Base-by-base conservation (phyloP, 1,284 basidiomycete species). In the Paramarasmius palmivorus region DNA sequence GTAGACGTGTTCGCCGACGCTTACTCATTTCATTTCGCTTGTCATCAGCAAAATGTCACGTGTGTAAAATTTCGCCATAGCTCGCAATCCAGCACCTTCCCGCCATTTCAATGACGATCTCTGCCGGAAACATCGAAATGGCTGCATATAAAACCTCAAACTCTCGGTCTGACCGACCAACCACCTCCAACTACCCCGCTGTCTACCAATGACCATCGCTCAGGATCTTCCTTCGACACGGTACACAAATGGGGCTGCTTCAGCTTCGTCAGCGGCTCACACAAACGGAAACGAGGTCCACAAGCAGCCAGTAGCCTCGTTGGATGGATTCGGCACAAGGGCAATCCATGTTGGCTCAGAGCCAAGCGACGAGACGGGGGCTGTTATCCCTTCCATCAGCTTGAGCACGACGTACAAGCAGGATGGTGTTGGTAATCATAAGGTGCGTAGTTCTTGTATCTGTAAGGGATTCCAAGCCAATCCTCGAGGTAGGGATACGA, bases 391-490 rank as follows among this genome's bases (percentile, higher is more conserved):
- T 0, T 65, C 90, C 20, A 90, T 98, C 64, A 92, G 90, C 15
- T 80, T 98, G 42, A 90, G 89, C 63, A 97, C 95, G 12, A 98
- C 95, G 0, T 99, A 90, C 77, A 88, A 87, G 68, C 96, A 98
- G 68, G 72, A 87, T 19, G 81, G 79, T 2, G 85, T 96, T 53
- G 93, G 92, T n/a, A 79, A 81, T 35, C 90, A 92, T 77, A 89
- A 89, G 78, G 91, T 89, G 47, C 34, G 78, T 55, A 20, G 2
- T 25, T 23, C 15, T 48, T 23, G 37, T 23, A 20, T 23, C 23
- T 47, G 44, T 37, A 20, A 26, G 17, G 29, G 12, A 32, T 34
- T 34, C 55, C 34, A 26, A 36, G 38, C 10, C 15, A 14, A 25
- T 9, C 49, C 41, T 47, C 44, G 25, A 29, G 35, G 1, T 56